Conservation (phyloP, 2,329 filamentous ascomycete genomes). For the Cylindrodendrum hubeiense region DNA sequence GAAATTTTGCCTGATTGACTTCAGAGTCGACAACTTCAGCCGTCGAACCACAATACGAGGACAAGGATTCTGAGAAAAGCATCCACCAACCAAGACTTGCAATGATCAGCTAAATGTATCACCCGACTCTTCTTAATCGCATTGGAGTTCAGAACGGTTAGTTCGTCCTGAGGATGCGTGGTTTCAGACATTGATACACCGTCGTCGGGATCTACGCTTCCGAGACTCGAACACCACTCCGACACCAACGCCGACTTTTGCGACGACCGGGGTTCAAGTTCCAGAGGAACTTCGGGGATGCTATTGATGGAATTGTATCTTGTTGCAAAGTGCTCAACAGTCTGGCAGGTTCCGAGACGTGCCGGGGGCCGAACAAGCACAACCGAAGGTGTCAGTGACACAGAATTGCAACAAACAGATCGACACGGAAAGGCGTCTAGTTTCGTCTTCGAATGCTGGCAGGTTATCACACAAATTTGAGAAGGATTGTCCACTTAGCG, state of each 20-base stretch:
- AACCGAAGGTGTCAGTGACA: conserved; percentile 4
- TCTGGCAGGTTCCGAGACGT: conserved; percentile 15
- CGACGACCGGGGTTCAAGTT: background rate
- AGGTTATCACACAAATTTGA: conserved; percentile 12
- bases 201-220: conserved; percentile 40
- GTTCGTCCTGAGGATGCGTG: background rate
- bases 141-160: background rate
- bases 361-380: conserved; percentile 5
- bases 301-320: conserved; percentile 3
- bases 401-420: conserved; percentile 12
- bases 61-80: background rate
- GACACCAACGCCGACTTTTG: conserved; percentile 7
- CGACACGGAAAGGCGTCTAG: conserved; percentile 23
- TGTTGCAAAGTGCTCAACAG: background rate
- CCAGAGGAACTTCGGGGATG: background rate
- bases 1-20: background rate
- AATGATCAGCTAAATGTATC: too few relatives aligned
- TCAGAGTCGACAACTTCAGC: background rate
- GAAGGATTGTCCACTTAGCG: conserved; percentile 1
- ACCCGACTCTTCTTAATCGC: too few relatives aligned
- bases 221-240: conserved; percentile 35
- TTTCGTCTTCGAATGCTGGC: conserved; percentile 14
- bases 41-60: background rate
- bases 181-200: conserved; percentile 5
- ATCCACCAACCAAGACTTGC: too few relatives aligned